These are phyloP conservation scores for Anisogramma anomala DNA, from an alignment of 2,329 filamentous ascomycete genomes.

Conservation along the genomic window DNA sequence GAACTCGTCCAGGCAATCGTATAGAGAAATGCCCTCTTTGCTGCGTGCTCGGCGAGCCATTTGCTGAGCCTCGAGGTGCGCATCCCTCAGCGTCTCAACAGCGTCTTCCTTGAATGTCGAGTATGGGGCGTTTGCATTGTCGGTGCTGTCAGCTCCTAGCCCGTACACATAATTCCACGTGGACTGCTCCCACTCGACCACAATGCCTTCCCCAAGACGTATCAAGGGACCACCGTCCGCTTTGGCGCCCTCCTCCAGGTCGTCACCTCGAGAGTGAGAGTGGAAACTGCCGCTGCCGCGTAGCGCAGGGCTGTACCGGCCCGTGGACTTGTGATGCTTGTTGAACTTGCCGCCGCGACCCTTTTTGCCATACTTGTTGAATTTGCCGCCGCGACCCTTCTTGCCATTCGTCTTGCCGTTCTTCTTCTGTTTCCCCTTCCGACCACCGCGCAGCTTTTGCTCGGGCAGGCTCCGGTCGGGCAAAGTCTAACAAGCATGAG, in stretches of 20 bases:
- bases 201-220: conserved; percentile 68
- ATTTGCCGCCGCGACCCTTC: conserved; percentile 23
- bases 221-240: conserved; percentile 53
- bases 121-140: conserved; percentile 44
- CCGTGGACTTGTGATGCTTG: conserved; percentile 21
- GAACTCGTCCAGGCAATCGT: conserved; percentile 89
- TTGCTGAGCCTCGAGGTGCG: conserved; percentile 53
- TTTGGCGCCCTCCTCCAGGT: conserved; percentile 19
- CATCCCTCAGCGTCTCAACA: conserved; percentile 44
- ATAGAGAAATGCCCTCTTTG: conserved; percentile 68
- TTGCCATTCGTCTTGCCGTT: conserved; percentile 38
- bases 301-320: conserved; percentile 10
- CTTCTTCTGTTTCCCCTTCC: conserved; percentile 38
- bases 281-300: conserved; percentile 21
- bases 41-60: conserved; percentile 52
- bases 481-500: conserved; percentile 6
- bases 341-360: conserved; percentile 14
- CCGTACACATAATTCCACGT: conserved; percentile 63
- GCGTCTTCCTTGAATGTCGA: conserved; percentile 39
- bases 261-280: conserved; percentile 20
- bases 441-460: conserved; percentile 22
- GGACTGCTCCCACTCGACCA: conserved; percentile 72
- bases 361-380: conserved; percentile 24
- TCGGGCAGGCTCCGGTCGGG: conserved; percentile 1
- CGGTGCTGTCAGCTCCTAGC: conserved; percentile 25